phyloP scores from a whole-genome alignment of 2,329 filamentous ascomycete species.

The Xylaria multiplex region DNA sequence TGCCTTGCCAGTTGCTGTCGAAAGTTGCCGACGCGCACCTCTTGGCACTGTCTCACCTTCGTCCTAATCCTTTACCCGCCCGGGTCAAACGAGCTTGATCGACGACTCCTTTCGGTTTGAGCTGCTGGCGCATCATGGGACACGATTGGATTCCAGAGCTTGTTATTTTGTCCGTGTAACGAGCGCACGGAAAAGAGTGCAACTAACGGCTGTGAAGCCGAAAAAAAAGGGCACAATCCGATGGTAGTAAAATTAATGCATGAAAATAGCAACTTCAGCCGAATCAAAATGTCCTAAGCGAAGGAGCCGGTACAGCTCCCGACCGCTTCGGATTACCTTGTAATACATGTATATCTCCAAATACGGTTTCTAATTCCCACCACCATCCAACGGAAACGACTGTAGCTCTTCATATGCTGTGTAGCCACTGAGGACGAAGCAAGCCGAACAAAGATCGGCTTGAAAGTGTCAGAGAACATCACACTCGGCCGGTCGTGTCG shows the following conservation, averaged over 20 bases:
- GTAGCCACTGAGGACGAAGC: background rate
- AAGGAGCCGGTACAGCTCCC: constrained; percentile 10
- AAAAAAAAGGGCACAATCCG: no score
- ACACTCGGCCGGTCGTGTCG: background rate
- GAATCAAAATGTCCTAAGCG: background rate
- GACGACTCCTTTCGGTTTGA: constrained; percentile 35
- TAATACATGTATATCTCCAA: background rate
- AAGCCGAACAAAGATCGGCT: background rate
- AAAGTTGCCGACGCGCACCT: constrained; percentile 8
- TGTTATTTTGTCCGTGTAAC: no score
- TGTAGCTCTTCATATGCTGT: background rate
- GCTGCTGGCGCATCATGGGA: constrained; percentile 20
- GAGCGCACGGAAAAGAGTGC: no score
- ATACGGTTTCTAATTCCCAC: background rate
- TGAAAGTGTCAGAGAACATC: background rate
- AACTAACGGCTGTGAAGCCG: no score
- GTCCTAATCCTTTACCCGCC: constrained; percentile 35
- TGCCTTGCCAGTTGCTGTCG: background rate
- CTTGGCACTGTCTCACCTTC: constrained; percentile 45
- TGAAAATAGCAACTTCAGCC: constrained; percentile 15
- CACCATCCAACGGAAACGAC: background rate
- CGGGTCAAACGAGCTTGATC: constrained; percentile 43
- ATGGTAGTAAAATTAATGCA: constrained; percentile 9
- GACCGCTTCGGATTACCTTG: constrained; percentile 14
- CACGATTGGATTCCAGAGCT: constrained; percentile 8